phyloP scores from a whole-genome alignment of 2,329 filamentous ascomycete genomes.

The Lachnellula cervina region DNA sequence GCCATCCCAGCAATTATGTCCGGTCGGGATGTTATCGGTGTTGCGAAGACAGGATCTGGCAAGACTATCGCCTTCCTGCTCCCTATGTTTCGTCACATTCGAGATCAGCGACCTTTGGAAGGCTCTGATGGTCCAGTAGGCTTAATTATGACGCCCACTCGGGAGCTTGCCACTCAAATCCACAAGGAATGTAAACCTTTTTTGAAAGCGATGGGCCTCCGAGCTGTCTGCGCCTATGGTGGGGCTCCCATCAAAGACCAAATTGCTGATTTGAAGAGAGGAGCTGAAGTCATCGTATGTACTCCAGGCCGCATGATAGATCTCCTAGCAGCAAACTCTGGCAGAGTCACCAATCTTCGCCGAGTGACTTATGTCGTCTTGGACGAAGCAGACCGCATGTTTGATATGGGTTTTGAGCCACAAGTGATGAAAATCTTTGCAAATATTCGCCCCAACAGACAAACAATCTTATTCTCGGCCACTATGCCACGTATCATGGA shows the following conservation, averaged over 20 bases:
- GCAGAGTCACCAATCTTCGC: conserved; percentile 85
- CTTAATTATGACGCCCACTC: conserved; percentile 87
- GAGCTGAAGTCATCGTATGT: conserved; percentile 90
- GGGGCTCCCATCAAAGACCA: conserved; percentile 96
- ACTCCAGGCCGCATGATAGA: conserved; percentile 96
- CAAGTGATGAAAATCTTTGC: conserved; percentile 96
- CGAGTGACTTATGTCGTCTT: conserved; percentile 91
- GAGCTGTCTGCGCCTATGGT: conserved; percentile 88
- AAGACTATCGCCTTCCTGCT: conserved; percentile 95
- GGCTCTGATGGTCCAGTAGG: conserved; percentile 83
- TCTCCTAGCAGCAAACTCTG: conserved; percentile 85
- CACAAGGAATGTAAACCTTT: conserved; percentile 94
- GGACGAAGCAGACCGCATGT: conserved; percentile 98
- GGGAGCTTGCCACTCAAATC: conserved; percentile 91
- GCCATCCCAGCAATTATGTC: conserved; percentile 95
- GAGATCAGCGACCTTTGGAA: conserved; percentile 79
- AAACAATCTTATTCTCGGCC: conserved; percentile 93
- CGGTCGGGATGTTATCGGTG: conserved; percentile 88
- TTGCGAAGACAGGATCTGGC: conserved; percentile 95
- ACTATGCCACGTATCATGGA: conserved; percentile 95
- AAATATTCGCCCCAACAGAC: conserved; percentile 85
- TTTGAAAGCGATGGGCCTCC: conserved; percentile 76
- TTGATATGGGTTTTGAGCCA: conserved; percentile 98
- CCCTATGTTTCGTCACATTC: conserved; percentile 97
- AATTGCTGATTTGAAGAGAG: conserved; percentile 92